A percentile compares a stretch with the other conserved stretches of the same genome.
phyloP scores from a whole-genome alignment of 2,329 filamentous ascomycete genomes.

The Zymoseptoria crescenta region DNA sequence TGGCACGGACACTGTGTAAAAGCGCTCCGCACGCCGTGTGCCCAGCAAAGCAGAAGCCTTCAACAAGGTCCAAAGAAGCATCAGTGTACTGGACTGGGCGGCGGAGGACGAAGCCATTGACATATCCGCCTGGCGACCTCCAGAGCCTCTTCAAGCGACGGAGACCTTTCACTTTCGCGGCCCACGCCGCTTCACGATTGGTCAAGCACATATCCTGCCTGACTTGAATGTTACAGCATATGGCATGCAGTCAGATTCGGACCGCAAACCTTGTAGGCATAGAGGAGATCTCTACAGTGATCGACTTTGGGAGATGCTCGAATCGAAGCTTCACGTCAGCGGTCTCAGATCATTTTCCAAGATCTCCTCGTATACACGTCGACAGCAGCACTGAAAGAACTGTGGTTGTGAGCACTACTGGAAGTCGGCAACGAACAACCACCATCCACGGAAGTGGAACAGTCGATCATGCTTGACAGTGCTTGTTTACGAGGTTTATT shows the following conservation, averaged over 20 bases:
- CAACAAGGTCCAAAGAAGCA: not conserved
- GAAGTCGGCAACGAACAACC: not conserved
- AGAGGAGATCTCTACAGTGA: not conserved
- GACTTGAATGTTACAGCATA: not conserved
- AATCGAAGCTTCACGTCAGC: not conserved
- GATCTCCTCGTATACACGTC: not conserved
- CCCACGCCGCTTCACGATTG: not conserved
- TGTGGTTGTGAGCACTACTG: not conserved
- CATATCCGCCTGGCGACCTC: not conserved
- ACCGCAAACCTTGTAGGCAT: not conserved
- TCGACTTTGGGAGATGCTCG: not conserved
- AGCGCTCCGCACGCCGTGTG: not conserved
- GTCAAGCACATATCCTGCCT: too few relatives aligned
- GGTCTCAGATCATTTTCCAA: not conserved
- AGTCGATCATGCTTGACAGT: not conserved
- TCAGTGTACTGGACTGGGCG: not conserved
- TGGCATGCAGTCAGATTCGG: not conserved
- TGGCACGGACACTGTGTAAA: too few relatives aligned
- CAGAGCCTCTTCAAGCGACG: not conserved
- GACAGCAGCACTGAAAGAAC: not conserved
- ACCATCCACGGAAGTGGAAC: not conserved
- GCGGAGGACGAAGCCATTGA: not conserved
- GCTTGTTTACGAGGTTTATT: not conserved
- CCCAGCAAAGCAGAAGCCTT: not conserved
- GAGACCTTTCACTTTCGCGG: not conserved